A percentile compares a stretch with the other conserved stretches of the same genome.
phyloP scores from a whole-genome alignment of 1,284 basidiomycete species.

The Fomitopsis schrenkii region DNA sequence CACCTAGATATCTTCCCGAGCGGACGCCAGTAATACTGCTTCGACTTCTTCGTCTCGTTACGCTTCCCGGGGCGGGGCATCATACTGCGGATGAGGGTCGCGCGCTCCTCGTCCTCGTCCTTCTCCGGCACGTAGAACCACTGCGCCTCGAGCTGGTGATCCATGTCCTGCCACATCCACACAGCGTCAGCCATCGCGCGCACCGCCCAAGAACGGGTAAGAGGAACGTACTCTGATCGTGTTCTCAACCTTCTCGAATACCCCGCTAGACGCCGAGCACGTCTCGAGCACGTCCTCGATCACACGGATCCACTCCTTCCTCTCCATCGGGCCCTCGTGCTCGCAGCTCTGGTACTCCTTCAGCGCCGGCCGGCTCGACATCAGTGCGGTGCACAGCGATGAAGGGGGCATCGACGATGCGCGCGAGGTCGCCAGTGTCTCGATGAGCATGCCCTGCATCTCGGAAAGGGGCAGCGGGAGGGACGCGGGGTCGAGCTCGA shows the following conservation, averaged over 20 bases:
- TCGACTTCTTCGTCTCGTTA: constrained; percentile 72
- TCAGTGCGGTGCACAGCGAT: constrained; percentile 47
- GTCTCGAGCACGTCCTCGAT: constrained; percentile 48
- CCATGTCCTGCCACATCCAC: constrained; percentile 38
- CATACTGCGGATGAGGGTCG: constrained; percentile 57
- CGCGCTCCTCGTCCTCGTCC: constrained; percentile 67
- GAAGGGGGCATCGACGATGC: constrained; percentile 61
- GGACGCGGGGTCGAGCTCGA: constrained; percentile 2
- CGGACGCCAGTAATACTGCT: constrained; percentile 77
- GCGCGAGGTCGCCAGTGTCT: constrained; percentile 67
- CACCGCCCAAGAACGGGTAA: neutral
- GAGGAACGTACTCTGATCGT: constrained; percentile 45
- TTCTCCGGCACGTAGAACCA: constrained; percentile 76
- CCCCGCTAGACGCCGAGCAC: constrained; percentile 47
- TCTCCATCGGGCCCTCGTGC: constrained; percentile 3
- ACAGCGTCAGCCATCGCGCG: constrained; percentile 1
- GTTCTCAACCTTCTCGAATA: constrained; percentile 70
- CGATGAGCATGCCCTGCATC: constrained; percentile 57
- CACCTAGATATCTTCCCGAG: constrained; percentile 30
- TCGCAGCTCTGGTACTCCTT: constrained; percentile 31
- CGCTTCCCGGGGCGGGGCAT: constrained; percentile 72
- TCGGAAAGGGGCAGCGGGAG: constrained; percentile 22
- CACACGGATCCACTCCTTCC: constrained; percentile 36
- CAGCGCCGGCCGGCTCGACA: constrained; percentile 50
- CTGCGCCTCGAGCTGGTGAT: constrained; percentile 53